A percentile compares a stretch with the other conserved stretches of the same genome.
phyloP scores from a whole-genome alignment of 345 rosid genomes.

The Kandelia obovata region DNA sequence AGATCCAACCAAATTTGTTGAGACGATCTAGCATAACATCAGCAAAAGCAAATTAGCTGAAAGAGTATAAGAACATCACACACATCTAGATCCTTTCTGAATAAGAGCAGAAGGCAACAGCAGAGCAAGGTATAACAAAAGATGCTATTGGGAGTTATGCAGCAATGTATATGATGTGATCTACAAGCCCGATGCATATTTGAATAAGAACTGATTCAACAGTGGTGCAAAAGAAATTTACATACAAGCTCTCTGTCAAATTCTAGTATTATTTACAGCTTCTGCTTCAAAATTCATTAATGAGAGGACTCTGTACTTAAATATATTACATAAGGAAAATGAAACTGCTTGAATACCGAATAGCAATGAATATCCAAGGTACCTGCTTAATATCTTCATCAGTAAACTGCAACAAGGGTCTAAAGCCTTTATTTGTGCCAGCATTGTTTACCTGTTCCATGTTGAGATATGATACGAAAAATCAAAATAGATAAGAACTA shows the following conservation, averaged over 20 bases:
- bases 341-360: neutral
- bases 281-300: too few relatives aligned
- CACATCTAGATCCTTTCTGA: neutral
- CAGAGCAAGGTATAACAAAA: too few relatives aligned
- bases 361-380: neutral
- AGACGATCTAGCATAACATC: conserved; percentile 59
- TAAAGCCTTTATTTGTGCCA: conserved; percentile 93
- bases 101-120: too few relatives aligned
- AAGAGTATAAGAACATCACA: neutral
- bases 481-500: neutral
- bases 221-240: too few relatives aligned
- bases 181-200: too few relatives aligned
- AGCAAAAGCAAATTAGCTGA: neutral
- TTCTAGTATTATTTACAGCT: too few relatives aligned
- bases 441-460: conserved; percentile 78
- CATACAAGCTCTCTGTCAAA: too few relatives aligned
- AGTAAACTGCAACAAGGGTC: conserved; percentile 79
- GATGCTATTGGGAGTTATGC: too few relatives aligned
- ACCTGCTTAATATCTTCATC: conserved; percentile 92
- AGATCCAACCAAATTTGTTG: conserved; percentile 94
- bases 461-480: conserved; percentile 6
- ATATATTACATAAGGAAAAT: neutral
- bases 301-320: too few relatives aligned
- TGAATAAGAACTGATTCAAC: too few relatives aligned
- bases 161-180: too few relatives aligned